Evolutionary conservation across 2,329 filamentous ascomycete genomes (phyloP).

Genomic region (Penicillium crustosum): DNA sequence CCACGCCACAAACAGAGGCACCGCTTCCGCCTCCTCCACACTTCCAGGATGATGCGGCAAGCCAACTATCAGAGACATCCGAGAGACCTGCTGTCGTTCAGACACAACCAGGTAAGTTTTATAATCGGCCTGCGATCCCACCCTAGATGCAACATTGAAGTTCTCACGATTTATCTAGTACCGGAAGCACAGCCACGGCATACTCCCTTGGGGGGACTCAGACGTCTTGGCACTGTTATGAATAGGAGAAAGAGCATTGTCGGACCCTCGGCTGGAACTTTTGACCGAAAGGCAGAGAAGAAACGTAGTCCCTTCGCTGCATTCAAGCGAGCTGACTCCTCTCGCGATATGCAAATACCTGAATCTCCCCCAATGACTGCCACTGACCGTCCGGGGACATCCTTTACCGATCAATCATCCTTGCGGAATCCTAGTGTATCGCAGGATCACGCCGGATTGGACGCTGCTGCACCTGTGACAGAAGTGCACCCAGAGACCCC

Average conservation of each 20-base stretch:
- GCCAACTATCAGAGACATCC: constrained; percentile 55
- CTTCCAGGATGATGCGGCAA: constrained; percentile 54
- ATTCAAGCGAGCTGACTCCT: constrained; percentile 44
- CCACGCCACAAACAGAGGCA: constrained; percentile 13
- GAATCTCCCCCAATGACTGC: constrained; percentile 33
- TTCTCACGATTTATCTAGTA: constrained; percentile 16
- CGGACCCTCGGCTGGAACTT: constrained; percentile 32
- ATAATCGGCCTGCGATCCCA: background rate
- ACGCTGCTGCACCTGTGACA: constrained; percentile 22
- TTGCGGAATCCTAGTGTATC: constrained; percentile 29
- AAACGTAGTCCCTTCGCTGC: constrained; percentile 46
- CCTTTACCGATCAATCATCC: constrained; percentile 29
- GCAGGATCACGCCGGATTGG: constrained; percentile 24
- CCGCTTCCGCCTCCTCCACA: constrained; percentile 43
- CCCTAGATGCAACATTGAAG: background rate
- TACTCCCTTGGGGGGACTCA: constrained; percentile 46
- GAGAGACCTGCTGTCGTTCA: constrained; percentile 30
- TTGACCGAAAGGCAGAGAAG: constrained; percentile 37
- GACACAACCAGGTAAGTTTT: constrained; percentile 37
- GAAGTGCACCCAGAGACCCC: constrained; percentile 20
- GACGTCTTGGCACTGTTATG: constrained; percentile 50
- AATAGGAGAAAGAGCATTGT: constrained; percentile 47
- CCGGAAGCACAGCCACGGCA: constrained; percentile 40
- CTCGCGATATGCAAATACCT: constrained; percentile 39
- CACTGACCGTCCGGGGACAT: constrained; percentile 35